Evolutionary conservation across 2,329 filamentous ascomycete genomes (phyloP).

Genomic region (Bimuria novae-zelandiae): DNA sequence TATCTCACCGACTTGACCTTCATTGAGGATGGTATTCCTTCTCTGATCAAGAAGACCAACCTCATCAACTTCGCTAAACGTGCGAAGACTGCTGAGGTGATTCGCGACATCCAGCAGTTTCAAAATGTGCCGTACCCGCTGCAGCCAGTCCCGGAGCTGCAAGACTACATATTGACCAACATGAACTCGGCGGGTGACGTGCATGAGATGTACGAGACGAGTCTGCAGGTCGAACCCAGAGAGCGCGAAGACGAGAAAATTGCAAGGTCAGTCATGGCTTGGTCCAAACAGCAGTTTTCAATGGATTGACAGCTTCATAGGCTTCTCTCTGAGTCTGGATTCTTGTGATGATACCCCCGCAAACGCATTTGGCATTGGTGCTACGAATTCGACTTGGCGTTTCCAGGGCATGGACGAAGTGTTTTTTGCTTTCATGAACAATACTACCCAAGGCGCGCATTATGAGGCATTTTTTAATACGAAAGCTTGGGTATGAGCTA

Average conservation of each 20-base stretch:
- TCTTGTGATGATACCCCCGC: slow-evolving; percentile 54
- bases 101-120: slow-evolving; percentile 97
- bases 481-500: slow-evolving; percentile 7
- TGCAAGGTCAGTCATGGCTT: slow-evolving; percentile 70
- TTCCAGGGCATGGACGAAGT: slow-evolving; percentile 1
- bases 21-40: slow-evolving; percentile 97
- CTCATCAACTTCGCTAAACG: slow-evolving; percentile 99
- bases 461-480: background rate
- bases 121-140: slow-evolving; percentile 96
- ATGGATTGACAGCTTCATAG: slow-evolving; percentile 40
- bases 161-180: slow-evolving; percentile 95
- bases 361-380: slow-evolving; percentile 16
- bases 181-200: slow-evolving; percentile 96
- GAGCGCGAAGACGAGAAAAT: slow-evolving; percentile 99
- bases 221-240: slow-evolving; percentile 87
- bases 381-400: slow-evolving; percentile 6
- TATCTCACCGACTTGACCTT: slow-evolving; percentile 98
- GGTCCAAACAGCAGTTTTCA: slow-evolving; percentile 4
- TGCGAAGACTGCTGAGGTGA: slow-evolving; percentile 96
- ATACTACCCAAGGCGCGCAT: slow-evolving; percentile 4
- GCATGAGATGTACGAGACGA: slow-evolving; percentile 99
- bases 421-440: slow-evolving; percentile 3
- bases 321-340: slow-evolving; percentile 60
- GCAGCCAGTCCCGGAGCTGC: slow-evolving; percentile 85
- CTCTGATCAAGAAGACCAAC: slow-evolving; percentile 92